Percentiles rank a stretch among this genome's conserved stretches.
phyloP scores from a whole-genome alignment of 1,284 basidiomycete genomes.

The Polyporus tsugae region DNA sequence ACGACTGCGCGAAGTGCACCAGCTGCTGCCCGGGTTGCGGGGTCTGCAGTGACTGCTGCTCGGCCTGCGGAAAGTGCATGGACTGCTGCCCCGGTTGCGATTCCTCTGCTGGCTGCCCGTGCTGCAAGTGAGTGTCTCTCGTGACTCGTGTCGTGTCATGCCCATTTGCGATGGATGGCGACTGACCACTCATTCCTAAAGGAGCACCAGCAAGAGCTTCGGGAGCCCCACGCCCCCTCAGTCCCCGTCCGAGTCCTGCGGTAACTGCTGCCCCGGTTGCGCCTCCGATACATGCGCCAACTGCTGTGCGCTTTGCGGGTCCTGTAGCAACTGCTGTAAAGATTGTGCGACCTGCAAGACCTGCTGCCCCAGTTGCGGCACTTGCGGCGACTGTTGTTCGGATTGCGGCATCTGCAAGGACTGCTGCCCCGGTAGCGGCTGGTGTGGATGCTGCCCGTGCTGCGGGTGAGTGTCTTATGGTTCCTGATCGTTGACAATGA shows the following conservation, averaged over 20 bases:
- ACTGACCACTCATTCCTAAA: neutral
- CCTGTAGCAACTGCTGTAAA: neutral
- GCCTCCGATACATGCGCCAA: neutral
- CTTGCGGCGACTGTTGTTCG: neutral
- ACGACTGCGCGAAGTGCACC: neutral
- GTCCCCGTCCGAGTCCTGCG: neutral
- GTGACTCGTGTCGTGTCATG: neutral
- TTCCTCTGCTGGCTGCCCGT: neutral
- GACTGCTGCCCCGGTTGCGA: neutral
- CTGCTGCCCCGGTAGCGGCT: neutral
- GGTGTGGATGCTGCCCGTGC: neutral
- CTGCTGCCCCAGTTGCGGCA: neutral
- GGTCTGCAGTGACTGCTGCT: neutral
- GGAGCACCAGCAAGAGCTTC: neutral
- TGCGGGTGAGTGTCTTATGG: neutral
- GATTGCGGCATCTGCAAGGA: neutral
- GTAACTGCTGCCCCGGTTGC: neutral
- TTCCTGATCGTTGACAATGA: neutral
- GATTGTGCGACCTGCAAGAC: neutral
- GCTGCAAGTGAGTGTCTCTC: neutral
- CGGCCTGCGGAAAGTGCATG: neutral
- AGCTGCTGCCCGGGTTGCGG: slow-evolving; percentile 5
- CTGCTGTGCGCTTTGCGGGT: neutral
- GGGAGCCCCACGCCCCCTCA: neutral
- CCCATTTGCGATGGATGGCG: neutral